Evolutionary conservation across 2,329 filamentous ascomycete genomes (phyloP).

Genomic region (Alternaria solani): DNA sequence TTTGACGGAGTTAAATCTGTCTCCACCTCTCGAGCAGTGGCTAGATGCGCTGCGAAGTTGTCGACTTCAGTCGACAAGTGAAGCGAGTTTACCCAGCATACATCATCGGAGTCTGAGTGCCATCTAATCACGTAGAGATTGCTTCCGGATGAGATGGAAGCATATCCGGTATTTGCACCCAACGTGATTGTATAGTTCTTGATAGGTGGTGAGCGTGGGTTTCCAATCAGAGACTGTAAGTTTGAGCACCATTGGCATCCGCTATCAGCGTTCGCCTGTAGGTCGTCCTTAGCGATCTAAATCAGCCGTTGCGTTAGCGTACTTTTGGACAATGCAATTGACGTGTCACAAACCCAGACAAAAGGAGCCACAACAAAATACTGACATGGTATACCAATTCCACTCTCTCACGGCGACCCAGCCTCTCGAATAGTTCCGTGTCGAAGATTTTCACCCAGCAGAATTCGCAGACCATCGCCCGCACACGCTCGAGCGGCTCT

Average conservation of each 20-base stretch:
- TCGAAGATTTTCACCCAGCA: not conserved
- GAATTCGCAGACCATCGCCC: not conserved
- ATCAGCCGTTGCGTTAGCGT: not conserved
- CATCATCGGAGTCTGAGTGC: not conserved
- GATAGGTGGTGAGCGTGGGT: not conserved
- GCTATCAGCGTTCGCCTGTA: rapidly evolving
- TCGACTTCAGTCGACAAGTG: no score
- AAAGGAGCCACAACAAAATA: not conserved
- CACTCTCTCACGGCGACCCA: not conserved
- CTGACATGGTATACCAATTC: not conserved
- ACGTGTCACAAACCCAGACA: not conserved
- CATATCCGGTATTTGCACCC: rapidly evolving
- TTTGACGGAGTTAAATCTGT: not conserved
- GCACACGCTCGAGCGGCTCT: not conserved
- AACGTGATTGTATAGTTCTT: not conserved
- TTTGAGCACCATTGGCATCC: not conserved
- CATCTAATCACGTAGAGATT: not conserved
- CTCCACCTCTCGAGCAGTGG: not conserved
- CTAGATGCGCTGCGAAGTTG: not conserved
- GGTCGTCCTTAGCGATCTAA: not conserved
- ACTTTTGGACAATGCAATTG: not conserved
- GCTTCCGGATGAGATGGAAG: not conserved
- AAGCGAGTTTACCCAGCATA: no score
- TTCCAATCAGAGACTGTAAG: not conserved
- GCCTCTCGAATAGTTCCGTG: rapidly evolving